Base-by-base conservation (phyloP, 176 grass and related monocot species). In the Zoysia pacifica region DNA sequence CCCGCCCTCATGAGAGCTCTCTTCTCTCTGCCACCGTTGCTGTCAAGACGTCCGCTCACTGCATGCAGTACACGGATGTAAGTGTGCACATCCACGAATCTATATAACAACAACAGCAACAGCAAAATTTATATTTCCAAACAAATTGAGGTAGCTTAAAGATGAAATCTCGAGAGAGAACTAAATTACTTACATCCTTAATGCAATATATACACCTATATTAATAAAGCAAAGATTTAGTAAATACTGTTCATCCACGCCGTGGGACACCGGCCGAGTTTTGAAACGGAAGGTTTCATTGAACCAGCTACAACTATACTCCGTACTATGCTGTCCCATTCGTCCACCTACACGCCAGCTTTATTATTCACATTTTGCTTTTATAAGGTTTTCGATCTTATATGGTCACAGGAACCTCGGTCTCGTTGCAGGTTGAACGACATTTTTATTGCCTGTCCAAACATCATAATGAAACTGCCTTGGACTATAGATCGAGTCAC, bases 401-500 rank as follows among this genome's bases (percentile, higher is more conserved):
- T 28, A 0, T 45, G 41, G 11, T 45, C 41, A 44, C 65, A 45
- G 14, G 42, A 75, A 45, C 9, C 3, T 36, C 45, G 14, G 40
- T 13, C 10, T 42, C 3, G 9, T 59, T 19, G 39, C 72, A 75
- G 60, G 54, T 75, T 75, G 54, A 10, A 12, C 40, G 45, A 4
- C 3, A 5, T 2, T 60, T 60, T 75, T 60, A 60, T 75, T 43
- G 54, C 75, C 9, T 50, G 9, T 69, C 65, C 11, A 55, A 79
- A 55, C 67, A 68, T 68, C 76, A 11, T 46, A 15, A 16, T 58
- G 50, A 45, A 46, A 69, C 39, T 37, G 6, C 77, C 13, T 18
- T 79, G 77, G 51, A 59, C 65, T 65, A 69, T 46, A 15, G 15
- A 18, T 53, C 28, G 28, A 2, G 52, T 81, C 54, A 10, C 54